These are phyloP conservation scores for Tetragonia tetragonoides DNA, from an alignment of 148 eudicot genomes.

Conservation along the genomic window DNA sequence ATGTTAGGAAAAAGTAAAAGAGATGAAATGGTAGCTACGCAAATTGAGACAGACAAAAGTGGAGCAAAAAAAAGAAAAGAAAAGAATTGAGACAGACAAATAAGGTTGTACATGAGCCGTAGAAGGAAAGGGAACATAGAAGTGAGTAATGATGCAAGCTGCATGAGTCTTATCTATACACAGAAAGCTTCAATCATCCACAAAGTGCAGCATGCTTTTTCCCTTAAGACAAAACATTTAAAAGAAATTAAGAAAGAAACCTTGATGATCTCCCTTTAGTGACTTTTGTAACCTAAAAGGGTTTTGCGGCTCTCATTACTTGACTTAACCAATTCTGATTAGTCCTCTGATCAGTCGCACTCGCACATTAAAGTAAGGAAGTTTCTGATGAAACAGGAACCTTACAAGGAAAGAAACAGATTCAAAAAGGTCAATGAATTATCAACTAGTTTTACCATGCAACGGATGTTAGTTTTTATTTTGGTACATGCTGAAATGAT, in stretches of 20 bases:
- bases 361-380: not conserved
- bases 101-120: slow-evolving; percentile 4
- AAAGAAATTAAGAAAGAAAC: too few relatives aligned
- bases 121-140: slow-evolving; percentile 11
- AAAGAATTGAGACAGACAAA: not conserved
- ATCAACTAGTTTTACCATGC: not conserved
- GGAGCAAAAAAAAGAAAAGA: too few relatives aligned
- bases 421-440: slow-evolving; percentile 5
- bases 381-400: slow-evolving; percentile 1
- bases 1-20: too few relatives aligned
- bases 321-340: not conserved
- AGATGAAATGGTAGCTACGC: too few relatives aligned
- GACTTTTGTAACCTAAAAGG: not conserved
- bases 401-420: not conserved
- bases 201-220: slow-evolving; percentile 9
- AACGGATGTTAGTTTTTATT: not conserved
- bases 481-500: not conserved
- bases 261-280: slow-evolving; percentile 18
- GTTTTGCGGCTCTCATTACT: not conserved
- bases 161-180: not conserved
- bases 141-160: not conserved
- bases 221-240: slow-evolving; percentile 6
- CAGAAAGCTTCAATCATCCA: not conserved
- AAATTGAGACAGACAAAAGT: too few relatives aligned
- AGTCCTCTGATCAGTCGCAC: not conserved